phyloP scores from a whole-genome alignment of 2,329 filamentous ascomycete species.

The Arachnomyces sp. region DNA sequence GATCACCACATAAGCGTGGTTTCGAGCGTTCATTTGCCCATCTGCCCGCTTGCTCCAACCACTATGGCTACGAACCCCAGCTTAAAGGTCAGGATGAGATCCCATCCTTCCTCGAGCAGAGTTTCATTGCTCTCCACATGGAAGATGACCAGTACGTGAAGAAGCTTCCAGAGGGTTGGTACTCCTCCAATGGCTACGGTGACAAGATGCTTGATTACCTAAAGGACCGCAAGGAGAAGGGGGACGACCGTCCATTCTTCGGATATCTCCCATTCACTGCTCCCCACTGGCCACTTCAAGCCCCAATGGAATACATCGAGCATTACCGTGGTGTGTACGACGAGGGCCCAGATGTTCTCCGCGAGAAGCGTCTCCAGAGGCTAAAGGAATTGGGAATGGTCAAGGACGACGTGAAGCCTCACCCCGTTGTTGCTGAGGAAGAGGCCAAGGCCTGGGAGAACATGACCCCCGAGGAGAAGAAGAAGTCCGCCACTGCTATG shows the following conservation, averaged over 20 bases:
- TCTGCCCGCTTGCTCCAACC: slow-evolving; percentile 53
- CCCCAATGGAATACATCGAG: slow-evolving; percentile 45
- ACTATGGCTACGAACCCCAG: slow-evolving; percentile 47
- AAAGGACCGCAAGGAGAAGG: slow-evolving; percentile 38
- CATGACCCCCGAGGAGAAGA: slow-evolving; percentile 30
- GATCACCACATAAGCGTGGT: slow-evolving; percentile 47
- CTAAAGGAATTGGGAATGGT: slow-evolving; percentile 53
- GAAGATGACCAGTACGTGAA: slow-evolving; percentile 37
- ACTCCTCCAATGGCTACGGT: slow-evolving; percentile 47
- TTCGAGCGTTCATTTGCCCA: slow-evolving; percentile 54
- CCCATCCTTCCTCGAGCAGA: slow-evolving; percentile 33
- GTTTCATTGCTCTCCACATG: slow-evolving; percentile 38
- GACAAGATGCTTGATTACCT: slow-evolving; percentile 47
- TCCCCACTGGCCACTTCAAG: slow-evolving; percentile 57
- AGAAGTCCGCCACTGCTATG: slow-evolving; percentile 44
- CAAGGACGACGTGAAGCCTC: slow-evolving; percentile 34
- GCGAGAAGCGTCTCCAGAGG: slow-evolving; percentile 44
- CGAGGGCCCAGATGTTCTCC: slow-evolving; percentile 51
- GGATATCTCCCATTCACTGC: slow-evolving; percentile 54
- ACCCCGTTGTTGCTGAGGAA: slow-evolving; percentile 33
- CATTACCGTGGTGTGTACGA: slow-evolving; percentile 54
- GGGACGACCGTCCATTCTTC: slow-evolving; percentile 45
- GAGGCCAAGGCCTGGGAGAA: slow-evolving; percentile 39
- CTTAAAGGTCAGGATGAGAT: slow-evolving; percentile 33
- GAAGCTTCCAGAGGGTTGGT: slow-evolving; percentile 44